phyloP scores from a whole-genome alignment of 768 basidiomycete species.

The Daedaleopsis sinensis region DNA sequence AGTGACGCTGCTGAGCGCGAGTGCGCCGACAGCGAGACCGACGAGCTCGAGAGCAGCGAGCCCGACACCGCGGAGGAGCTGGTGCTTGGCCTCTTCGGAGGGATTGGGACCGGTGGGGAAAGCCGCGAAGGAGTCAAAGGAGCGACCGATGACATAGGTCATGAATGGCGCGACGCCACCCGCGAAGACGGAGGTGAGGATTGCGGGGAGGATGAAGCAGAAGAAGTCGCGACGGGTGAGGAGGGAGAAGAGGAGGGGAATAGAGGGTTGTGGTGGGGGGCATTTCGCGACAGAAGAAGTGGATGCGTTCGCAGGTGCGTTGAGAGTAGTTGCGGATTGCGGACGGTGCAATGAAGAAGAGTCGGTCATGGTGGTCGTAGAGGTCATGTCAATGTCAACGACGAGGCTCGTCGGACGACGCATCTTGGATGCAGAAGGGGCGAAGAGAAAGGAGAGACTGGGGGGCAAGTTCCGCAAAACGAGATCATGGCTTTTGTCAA shows the following conservation, averaged over 20 bases:
- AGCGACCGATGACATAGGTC: slow-evolving; percentile 79
- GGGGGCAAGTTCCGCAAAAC: slow-evolving; percentile 3
- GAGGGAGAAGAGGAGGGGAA: slow-evolving; percentile 69
- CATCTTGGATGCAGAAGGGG: slow-evolving; percentile 23
- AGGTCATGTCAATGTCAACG: slow-evolving; percentile 25
- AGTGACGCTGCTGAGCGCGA: slow-evolving; percentile 75
- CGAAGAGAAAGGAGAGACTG: slow-evolving; percentile 20
- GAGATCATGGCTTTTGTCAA: slow-evolving; percentile 36
- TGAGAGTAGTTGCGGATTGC: slow-evolving; percentile 22
- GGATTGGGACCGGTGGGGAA: slow-evolving; percentile 51
- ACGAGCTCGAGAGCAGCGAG: slow-evolving; percentile 67
- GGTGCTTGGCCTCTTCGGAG: slow-evolving; percentile 46
- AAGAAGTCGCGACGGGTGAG: slow-evolving; percentile 58
- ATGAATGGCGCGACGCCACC: slow-evolving; percentile 84
- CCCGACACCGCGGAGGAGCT: slow-evolving; percentile 59
- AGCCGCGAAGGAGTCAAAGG: slow-evolving; percentile 70
- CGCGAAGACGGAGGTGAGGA: slow-evolving; percentile 59
- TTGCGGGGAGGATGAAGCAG: slow-evolving; percentile 64
- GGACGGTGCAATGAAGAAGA: slow-evolving; percentile 23
- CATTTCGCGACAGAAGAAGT: slow-evolving; percentile 28
- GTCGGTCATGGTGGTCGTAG: slow-evolving; percentile 27
- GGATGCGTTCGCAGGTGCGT: slow-evolving; percentile 22
- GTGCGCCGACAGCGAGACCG: slow-evolving; percentile 63
- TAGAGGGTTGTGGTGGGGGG: slow-evolving; percentile 47
- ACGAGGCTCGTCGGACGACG: slow-evolving; percentile 29